Evolutionary conservation across 2,329 filamentous ascomycete species (phyloP).

Genomic region (Apiospora malaysiana): DNA sequence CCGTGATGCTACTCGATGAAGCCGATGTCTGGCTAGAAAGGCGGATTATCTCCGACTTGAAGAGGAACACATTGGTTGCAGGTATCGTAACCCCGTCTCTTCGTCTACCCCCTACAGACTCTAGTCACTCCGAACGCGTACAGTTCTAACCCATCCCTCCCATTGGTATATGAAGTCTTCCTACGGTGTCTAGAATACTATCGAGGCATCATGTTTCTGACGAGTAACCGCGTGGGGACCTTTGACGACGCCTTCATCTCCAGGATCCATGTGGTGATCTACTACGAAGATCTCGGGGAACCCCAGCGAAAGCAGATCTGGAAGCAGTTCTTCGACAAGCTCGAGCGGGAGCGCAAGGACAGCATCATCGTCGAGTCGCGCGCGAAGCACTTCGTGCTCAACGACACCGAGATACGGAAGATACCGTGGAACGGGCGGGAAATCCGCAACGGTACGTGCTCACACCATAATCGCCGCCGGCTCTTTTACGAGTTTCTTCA

Average conservation of each 20-base stretch:
- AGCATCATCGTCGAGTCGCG: slow-evolving; percentile 3
- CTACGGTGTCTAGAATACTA: slow-evolving; percentile 27
- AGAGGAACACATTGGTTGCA: neutral
- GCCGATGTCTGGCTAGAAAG: slow-evolving; percentile 42
- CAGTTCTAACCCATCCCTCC: neutral
- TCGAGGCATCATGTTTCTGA: slow-evolving; percentile 31
- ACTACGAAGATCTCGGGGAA: slow-evolving; percentile 29
- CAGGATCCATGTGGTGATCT: slow-evolving; percentile 31
- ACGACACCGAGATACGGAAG: slow-evolving; percentile 16
- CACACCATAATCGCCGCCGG: neutral
- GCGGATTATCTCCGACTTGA: slow-evolving; percentile 30
- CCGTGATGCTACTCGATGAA: slow-evolving; percentile 41
- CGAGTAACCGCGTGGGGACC: slow-evolving; percentile 31
- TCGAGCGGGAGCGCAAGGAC: neutral
- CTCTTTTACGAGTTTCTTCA: too few species aligned
- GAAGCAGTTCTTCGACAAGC: slow-evolving; percentile 34
- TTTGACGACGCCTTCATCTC: slow-evolving; percentile 35
- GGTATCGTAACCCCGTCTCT: neutral
- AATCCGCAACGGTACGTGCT: slow-evolving; percentile 19
- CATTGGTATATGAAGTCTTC: neutral
- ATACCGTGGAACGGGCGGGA: slow-evolving; percentile 27
- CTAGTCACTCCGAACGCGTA: too few species aligned
- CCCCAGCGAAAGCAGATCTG: slow-evolving; percentile 33
- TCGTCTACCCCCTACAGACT: neutral
- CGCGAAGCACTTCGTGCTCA: slow-evolving; percentile 14